These are phyloP conservation scores for Pistacia atlantica DNA, from an alignment of 345 rosid species.

Conservation along the genomic window DNA sequence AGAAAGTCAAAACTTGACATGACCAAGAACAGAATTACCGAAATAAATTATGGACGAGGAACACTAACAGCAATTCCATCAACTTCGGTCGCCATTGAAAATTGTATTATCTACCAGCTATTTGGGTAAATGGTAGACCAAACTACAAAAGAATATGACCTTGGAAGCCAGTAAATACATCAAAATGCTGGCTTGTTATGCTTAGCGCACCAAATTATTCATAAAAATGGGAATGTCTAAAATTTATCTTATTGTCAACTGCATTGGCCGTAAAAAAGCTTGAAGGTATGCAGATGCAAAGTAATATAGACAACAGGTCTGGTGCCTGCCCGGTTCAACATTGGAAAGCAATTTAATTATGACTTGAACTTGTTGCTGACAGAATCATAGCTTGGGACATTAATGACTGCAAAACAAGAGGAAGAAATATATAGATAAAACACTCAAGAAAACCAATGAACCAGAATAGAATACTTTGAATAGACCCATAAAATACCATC, in stretches of 20 bases:
- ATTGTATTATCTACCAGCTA: not conserved
- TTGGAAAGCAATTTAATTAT: slow-evolving; percentile 19
- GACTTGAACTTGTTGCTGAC: slow-evolving; percentile 59
- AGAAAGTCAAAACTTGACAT: not conserved
- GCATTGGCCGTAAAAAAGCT: slow-evolving; percentile 10
- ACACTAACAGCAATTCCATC: not conserved
- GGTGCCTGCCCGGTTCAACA: slow-evolving; percentile 11
- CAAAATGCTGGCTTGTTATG: slow-evolving; percentile 17
- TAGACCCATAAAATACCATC: slow-evolving; percentile 54
- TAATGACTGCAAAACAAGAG: slow-evolving; percentile 37
- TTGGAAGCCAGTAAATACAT: not conserved
- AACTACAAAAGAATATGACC: slow-evolving; percentile 18
- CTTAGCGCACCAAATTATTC: slow-evolving; percentile 30
- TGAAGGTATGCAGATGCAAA: slow-evolving; percentile 20
- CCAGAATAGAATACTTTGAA: not conserved
- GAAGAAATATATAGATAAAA: slow-evolving; percentile 1
- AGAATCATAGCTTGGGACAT: slow-evolving; percentile 71
- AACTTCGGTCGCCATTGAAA: not conserved
- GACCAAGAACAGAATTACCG: not conserved
- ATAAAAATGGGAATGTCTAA: slow-evolving; percentile 6
- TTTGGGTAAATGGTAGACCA: not conserved
- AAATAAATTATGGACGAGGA: not conserved
- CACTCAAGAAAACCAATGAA: not conserved
- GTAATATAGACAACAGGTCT: slow-evolving; percentile 14
- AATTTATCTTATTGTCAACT: slow-evolving; percentile 24